Evolutionary conservation across 331 rosid genomes (phyloP).

Genomic region (Malus hybrid): DNA sequence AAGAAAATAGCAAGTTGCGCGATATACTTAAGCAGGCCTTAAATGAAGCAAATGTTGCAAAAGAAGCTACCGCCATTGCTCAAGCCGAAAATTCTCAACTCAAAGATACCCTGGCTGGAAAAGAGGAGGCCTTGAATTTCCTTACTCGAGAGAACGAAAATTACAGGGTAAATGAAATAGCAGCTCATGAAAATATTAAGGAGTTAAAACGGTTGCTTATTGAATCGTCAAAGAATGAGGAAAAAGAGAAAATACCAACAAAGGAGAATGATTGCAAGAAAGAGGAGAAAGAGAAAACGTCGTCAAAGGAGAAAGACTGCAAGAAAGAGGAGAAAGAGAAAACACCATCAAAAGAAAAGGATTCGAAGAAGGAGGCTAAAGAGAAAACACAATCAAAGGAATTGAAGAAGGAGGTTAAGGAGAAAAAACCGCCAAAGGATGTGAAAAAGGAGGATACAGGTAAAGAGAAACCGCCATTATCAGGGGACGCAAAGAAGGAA

Average conservation of each 20-base stretch:
- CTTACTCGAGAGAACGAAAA: constrained; percentile 53
- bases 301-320: constrained; percentile 7
- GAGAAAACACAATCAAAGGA: constrained; percentile 5
- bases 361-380: constrained; percentile 17
- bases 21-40: constrained; percentile 89
- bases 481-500: constrained; percentile 7
- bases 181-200: constrained; percentile 53
- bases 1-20: constrained; percentile 62
- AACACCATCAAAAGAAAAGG: constrained; percentile 8
- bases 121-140: constrained; percentile 26
- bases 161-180: constrained; percentile 55
- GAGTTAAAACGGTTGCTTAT: constrained; percentile 56
- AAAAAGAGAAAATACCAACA: background rate
- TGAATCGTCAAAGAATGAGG: constrained; percentile 42
- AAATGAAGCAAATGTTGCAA: constrained; percentile 75
- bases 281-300: constrained; percentile 12
- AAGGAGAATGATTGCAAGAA: constrained; percentile 22
- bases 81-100: constrained; percentile 56
- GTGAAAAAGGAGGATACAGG: too few relatives aligned
- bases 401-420: background rate
- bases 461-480: background rate
- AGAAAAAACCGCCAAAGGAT: too few relatives aligned
- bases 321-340: background rate
- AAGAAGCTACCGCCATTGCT: constrained; percentile 74
- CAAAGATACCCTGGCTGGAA: constrained; percentile 40